Evolutionary conservation across 352 stramenopile genomes (phyloP), one percentile per base, ranked within the genome.

Genomic region (Thraustochytrium sp.): DNA sequence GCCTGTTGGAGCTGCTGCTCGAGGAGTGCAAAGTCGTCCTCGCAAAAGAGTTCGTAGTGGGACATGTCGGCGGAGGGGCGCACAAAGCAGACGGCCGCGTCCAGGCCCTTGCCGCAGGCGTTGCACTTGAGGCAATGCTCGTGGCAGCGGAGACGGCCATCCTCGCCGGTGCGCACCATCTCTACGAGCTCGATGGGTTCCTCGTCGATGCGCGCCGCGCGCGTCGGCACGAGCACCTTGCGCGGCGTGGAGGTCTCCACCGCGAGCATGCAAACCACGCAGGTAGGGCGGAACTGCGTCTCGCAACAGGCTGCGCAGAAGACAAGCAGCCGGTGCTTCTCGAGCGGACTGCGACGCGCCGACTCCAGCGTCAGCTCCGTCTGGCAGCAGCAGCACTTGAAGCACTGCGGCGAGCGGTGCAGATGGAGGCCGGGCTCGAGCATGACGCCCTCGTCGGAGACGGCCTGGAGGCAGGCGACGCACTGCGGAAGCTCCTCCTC

Each of bases 151-250:
- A 80, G 37, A 46, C 68, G 68, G 18, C 68, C 68, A 31, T 80
- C 68, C 18, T 61, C 34, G 8, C 68, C 68, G 2, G 68, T 80
- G 21, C 31, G 13, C 18, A 80, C 68, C 4, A 29, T 11, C 34
- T 80, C 68, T 8, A 80, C 46, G 23, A 80, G 36, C 26, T 80
- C 68, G 31, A 80, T 55, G 8, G 48, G 34, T 5, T 63, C 68
- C 9, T 64, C 34, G 37, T 80, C 68, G 23, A 80, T 40, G 34
- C 68, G 68, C 4, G 8, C 46, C 8, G 34, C 44, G 23, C 68
- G 68, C n/a, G 68, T 80, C 21, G 68, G 68, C 16, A 80, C 49
- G 53, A 80, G 34, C 34, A 80, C 68, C n/a, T 21, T 46, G 37
- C 68, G 68, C 4, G 18, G 5, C 21, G 23, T 18, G 16, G 68